Percentiles rank a stretch among this genome's conserved stretches.
Conservation (phyloP, 202 grass and related monocot species). For the Cymbopogon flexuosus region DNA sequence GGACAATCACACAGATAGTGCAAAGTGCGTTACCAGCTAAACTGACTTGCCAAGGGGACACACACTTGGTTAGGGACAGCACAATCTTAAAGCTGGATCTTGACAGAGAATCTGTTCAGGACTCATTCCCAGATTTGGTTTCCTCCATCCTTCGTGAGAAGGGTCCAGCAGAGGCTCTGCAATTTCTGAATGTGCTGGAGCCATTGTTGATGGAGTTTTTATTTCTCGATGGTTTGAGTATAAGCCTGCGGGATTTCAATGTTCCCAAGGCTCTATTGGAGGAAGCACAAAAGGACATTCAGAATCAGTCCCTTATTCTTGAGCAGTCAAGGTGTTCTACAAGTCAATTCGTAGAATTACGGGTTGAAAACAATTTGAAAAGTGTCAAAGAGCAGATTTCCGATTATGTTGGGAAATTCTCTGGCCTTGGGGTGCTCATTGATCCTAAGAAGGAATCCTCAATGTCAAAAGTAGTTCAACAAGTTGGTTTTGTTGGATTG, state of each 20-base stretch:
- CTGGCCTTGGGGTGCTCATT: conserved; percentile 55
- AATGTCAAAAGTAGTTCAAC: conserved; percentile 70
- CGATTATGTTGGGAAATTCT: conserved; percentile 51
- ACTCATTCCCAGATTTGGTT: conserved; percentile 55
- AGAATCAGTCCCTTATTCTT: conserved; percentile 49
- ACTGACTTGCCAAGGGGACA: conserved; percentile 53
- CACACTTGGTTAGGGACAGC: conserved; percentile 38
- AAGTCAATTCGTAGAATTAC: conserved; percentile 53
- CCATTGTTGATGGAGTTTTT: conserved; percentile 84
- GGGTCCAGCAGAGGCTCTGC: conserved; percentile 59
- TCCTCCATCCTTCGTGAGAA: conserved; percentile 48
- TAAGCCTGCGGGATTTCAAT: conserved; percentile 64
- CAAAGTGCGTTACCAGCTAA: conserved; percentile 60
- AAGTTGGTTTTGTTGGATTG: conserved; percentile 81
- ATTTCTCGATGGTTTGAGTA: conserved; percentile 67
- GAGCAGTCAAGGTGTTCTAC: conserved; percentile 46
- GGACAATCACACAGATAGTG: conserved; percentile 60
- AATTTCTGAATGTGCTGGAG: conserved; percentile 74
- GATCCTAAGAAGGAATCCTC: conserved; percentile 65
- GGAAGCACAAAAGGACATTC: conserved; percentile 46
- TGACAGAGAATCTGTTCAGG: conserved; percentile 53
- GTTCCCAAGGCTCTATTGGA: conserved; percentile 51
- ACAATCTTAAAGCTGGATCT: conserved; percentile 56
- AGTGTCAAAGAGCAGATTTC: conserved; percentile 54
- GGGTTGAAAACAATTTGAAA: conserved; percentile 65